Percentiles rank a stretch among this genome's conserved stretches.
Evolutionary conservation across 176 grass and related monocot genomes (phyloP).

Genomic region (Rhynchospora pubera): DNA sequence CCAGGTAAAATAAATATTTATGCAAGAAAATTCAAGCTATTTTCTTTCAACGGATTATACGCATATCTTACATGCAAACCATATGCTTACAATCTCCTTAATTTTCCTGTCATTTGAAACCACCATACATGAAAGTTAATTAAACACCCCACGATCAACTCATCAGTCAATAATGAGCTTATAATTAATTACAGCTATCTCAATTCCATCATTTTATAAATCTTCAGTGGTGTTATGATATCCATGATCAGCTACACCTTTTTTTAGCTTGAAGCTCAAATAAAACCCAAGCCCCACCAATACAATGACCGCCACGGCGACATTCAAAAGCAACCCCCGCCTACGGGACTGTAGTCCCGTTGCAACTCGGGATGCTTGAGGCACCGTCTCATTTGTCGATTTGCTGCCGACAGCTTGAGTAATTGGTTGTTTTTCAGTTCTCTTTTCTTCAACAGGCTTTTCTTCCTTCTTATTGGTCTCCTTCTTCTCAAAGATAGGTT

Average conservation of each 20-base stretch:
- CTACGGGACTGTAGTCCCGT: background rate
- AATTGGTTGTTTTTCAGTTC: background rate
- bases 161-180: background rate
- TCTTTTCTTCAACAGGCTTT: background rate
- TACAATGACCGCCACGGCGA: conserved; percentile 41
- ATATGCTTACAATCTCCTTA: background rate
- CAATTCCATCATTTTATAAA: background rate
- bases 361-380: background rate
- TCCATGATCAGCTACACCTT: conserved; percentile 3
- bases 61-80: background rate
- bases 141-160: background rate
- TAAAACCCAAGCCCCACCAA: conserved; percentile 49
- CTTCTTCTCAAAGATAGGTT: background rate
- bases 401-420: background rate
- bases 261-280: conserved; percentile 36
- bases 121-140: background rate
- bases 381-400: background rate
- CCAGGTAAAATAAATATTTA: background rate
- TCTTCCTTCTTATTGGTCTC: background rate
- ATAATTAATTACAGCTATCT: conserved; percentile 3
- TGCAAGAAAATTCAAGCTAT: conserved; percentile 8
- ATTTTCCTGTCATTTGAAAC: background rate
- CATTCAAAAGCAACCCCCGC: conserved; percentile 47
- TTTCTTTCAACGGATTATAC: background rate
- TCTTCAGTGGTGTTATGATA: background rate